These are phyloP conservation scores for Ascoidea tarda DNA, from an alignment of 805 yeast species.

Conservation along the genomic window DNA sequence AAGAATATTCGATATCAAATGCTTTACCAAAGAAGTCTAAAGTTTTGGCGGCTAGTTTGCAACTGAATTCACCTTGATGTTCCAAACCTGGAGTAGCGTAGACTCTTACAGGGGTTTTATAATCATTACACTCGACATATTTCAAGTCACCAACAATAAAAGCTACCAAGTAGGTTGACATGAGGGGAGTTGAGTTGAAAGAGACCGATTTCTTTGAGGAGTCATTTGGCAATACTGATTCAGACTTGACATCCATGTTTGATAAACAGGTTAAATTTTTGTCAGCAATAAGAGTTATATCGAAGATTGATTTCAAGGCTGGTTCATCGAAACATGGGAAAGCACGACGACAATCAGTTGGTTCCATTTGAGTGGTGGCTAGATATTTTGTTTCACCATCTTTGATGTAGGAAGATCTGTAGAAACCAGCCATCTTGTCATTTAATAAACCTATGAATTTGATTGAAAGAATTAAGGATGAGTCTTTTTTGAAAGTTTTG, in stretches of 20 bases:
- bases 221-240: slow-evolving; percentile 25
- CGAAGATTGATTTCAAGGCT: slow-evolving; percentile 60
- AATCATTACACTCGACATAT: slow-evolving; percentile 51
- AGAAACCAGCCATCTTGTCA: slow-evolving; percentile 75
- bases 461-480: slow-evolving; percentile 30
- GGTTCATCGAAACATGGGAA: slow-evolving; percentile 86
- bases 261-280: slow-evolving; percentile 45
- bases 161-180: slow-evolving; percentile 80
- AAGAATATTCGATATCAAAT: slow-evolving; percentile 63
- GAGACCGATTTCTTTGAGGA: slow-evolving; percentile 36
- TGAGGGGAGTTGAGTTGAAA: slow-evolving; percentile 66
- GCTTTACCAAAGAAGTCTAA: slow-evolving; percentile 58
- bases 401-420: slow-evolving; percentile 48
- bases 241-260: slow-evolving; percentile 50
- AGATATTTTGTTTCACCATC: slow-evolving; percentile 52
- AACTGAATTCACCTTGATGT: slow-evolving; percentile 57
- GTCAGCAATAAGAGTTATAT: slow-evolving; percentile 44
- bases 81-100: slow-evolving; percentile 72
- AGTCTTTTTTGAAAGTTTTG: slow-evolving; percentile 22
- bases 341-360: slow-evolving; percentile 77
- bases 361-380: slow-evolving; percentile 80
- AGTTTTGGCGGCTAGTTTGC: slow-evolving; percentile 63
- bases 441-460: slow-evolving; percentile 50
- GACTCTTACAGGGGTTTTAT: slow-evolving; percentile 65
- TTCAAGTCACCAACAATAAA: slow-evolving; percentile 72